Evolutionary conservation across 2,329 filamentous ascomycete species (phyloP), one percentile per base, ranked within the genome.

Genomic region (Calcarisporium arbuscula): DNA sequence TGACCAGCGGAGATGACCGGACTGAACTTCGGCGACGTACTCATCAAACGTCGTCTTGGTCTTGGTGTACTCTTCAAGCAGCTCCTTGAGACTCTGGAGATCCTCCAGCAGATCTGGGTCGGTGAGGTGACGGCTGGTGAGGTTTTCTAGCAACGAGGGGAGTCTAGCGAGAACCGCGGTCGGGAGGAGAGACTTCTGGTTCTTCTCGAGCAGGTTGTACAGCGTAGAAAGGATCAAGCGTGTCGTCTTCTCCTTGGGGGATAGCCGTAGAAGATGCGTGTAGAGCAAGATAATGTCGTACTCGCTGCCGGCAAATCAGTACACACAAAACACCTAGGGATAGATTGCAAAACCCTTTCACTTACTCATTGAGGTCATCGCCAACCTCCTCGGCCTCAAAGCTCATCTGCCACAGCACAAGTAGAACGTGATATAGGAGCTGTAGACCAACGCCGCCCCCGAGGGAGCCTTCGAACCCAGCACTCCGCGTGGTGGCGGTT

Each of bases 161-260:
- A 96, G 77, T 40, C 87, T 82, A 32, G 86, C 87, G 39, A 95
- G 82, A 16, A 92, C 82, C 2, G 92, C 89, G 4, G 83, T 82
- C 7, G 90, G 89, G 36, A 96, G 80, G 58, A 81, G 62, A 57
- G 84, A 72, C 73, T 84, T 67, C 64, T 76, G 60, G 69, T 86
- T 81, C 41, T 69, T 67, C 28, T 67, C 67, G 23, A 95, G 77
- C 28, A 98, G 79, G 62, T 95, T 96, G 57, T 83, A 76, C 26
- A 98, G 74, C 7, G 90, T 95, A 8, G 88, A 88, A 28, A 96
- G 73, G 29, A 95, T 77, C 35, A 98, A 74, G 19, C 92, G 81
- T 1, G 90, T 96, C 2, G 90, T 96, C 71, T 98, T 98, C 59
- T 96, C 92, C 61, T 98, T 98, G 28, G 90, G 89, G 3, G 92